Percentiles rank a stretch among this genome's conserved stretches.
These are phyloP conservation scores for Orobanche coerulescens DNA, from an alignment of 257 asterid species.

Conservation along the genomic window DNA sequence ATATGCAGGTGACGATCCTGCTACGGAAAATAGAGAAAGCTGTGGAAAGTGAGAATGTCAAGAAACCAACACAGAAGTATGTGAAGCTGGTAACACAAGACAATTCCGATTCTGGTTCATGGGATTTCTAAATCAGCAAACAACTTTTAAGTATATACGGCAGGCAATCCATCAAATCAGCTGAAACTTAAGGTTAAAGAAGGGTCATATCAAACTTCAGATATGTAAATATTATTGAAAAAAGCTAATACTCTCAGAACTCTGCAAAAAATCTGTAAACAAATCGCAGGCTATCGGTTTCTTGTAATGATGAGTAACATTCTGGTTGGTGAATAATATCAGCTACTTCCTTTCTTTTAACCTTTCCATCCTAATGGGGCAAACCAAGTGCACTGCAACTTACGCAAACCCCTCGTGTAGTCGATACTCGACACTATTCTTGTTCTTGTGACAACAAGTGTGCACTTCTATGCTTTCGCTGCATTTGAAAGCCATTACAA, in stretches of 20 bases:
- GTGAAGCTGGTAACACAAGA: constrained; percentile 33
- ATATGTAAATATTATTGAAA: constrained; percentile 28
- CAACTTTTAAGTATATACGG: constrained; percentile 26
- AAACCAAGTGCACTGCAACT: neutral
- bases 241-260: constrained; percentile 7
- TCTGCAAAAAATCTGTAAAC: constrained; percentile 25
- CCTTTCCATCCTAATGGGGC: no score
- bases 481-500: no score
- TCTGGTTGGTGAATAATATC: neutral
- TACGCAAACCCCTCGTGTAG: no score
- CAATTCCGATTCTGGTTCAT: constrained; percentile 47
- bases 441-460: no score
- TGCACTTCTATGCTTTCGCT: no score
- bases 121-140: constrained; percentile 39
- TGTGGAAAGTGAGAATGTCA: constrained; percentile 10
- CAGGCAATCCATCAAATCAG: constrained; percentile 12
- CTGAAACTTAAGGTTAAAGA: neutral
- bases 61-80: constrained; percentile 36
- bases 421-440: no score
- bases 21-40: constrained; percentile 25
- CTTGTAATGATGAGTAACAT: neutral
- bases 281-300: neutral
- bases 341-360: neutral
- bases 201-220: neutral
- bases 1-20: constrained; percentile 24